These are phyloP conservation scores for Mimosa pudica DNA, from an alignment of 306 rosid species.

Conservation along the genomic window DNA sequence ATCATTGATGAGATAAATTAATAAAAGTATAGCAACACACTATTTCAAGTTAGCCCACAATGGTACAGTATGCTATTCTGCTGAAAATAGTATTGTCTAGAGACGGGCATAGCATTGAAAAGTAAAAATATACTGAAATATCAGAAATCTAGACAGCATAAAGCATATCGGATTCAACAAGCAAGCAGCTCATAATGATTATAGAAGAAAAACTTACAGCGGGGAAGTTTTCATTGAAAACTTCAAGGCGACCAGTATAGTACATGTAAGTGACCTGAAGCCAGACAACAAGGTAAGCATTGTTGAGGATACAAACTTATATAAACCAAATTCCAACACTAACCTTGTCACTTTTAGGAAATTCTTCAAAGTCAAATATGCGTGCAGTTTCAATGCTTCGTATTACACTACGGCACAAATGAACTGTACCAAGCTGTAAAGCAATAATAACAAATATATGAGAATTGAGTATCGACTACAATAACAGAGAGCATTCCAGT, in stretches of 20 bases:
- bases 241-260: conserved; percentile 98
- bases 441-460: conserved; percentile 34
- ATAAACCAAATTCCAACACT: conserved; percentile 28
- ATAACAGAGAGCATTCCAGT: conserved; percentile 18
- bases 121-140: conserved; percentile 17
- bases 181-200: conserved; percentile 24
- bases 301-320: neutral
- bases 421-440: conserved; percentile 94
- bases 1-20: conserved; percentile 12
- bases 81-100: conserved; percentile 19
- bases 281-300: conserved; percentile 36
- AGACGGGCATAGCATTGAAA: neutral
- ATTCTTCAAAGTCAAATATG: conserved; percentile 96
- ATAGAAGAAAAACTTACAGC: conserved; percentile 62
- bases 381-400: conserved; percentile 97
- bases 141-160: conserved; percentile 6
- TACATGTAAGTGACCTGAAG: conserved; percentile 96
- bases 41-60: conserved; percentile 15
- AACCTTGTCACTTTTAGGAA: conserved; percentile 97
- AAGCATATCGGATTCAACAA: conserved; percentile 11
- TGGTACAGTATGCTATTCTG: neutral
- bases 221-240: conserved; percentile 92
- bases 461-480: conserved; percentile 33
- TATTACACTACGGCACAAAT: conserved; percentile 96
- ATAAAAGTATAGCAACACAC: conserved; percentile 6